Conservation (phyloP, 2,329 filamentous ascomycete genomes). For the Leptosphaerulina australis region DNA sequence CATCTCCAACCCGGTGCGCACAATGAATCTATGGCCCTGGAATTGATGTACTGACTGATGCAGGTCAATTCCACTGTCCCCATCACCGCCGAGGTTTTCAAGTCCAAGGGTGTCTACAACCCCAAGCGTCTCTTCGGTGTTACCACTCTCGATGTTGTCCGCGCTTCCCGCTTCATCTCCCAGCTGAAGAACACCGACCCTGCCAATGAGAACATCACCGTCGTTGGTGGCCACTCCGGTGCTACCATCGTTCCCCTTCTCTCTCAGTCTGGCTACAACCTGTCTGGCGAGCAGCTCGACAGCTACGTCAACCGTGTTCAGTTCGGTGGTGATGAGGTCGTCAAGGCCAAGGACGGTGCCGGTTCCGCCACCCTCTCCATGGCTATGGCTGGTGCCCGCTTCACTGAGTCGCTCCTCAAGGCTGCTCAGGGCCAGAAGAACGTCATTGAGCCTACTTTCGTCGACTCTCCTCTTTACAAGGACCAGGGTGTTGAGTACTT, state of each 20-base stretch:
- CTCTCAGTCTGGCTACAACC: slow-evolving; percentile 89
- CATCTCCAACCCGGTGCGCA: slow-evolving; percentile 89
- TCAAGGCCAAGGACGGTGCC: slow-evolving; percentile 98
- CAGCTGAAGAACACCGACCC: slow-evolving; percentile 92
- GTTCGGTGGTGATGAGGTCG: slow-evolving; percentile 98
- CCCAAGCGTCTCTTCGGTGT: slow-evolving; percentile 99
- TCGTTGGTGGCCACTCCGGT: slow-evolving; percentile 95
- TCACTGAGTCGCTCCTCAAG: slow-evolving; percentile 91
- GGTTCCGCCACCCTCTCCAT: slow-evolving; percentile 98
- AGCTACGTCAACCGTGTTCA: slow-evolving; percentile 92
- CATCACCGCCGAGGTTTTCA: slow-evolving; percentile 97
- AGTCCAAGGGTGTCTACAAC: slow-evolving; percentile 94
- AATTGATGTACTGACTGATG: slow-evolving; percentile 16
- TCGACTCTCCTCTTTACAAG: slow-evolving; percentile 97
- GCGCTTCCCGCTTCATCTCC: slow-evolving; percentile 95
- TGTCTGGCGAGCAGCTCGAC: slow-evolving; percentile 74
- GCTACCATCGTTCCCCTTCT: slow-evolving; percentile 98
- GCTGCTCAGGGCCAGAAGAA: slow-evolving; percentile 92
- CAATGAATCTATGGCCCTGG: fast-evolving
- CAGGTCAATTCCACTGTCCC: slow-evolving; percentile 97
- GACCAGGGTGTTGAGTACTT: slow-evolving; percentile 98
- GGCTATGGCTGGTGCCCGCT: slow-evolving; percentile 89
- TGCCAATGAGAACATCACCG: slow-evolving; percentile 89
- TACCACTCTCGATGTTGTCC: slow-evolving; percentile 98
- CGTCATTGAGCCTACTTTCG: slow-evolving; percentile 93